phyloP scores from a whole-genome alignment of 495 filamentous ascomycete genomes.

The Xylaria castorea region DNA sequence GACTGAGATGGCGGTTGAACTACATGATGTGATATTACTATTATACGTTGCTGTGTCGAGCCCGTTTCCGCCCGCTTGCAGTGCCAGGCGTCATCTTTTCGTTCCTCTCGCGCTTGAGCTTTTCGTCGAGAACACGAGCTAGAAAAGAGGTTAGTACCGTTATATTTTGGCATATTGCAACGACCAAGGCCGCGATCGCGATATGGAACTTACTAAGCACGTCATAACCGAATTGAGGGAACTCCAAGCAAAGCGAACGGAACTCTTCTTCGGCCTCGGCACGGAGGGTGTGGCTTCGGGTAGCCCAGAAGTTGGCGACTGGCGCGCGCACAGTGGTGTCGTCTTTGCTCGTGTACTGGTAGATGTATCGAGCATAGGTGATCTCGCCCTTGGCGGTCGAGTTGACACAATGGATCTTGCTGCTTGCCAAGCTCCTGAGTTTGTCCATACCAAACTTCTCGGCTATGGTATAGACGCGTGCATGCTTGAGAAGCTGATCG shows the following conservation, averaged over 20 bases:
- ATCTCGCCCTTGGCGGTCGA: constrained; percentile 87
- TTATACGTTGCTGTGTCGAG: constrained; percentile 53
- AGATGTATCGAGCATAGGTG: constrained; percentile 88
- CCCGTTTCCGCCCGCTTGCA: constrained; percentile 57
- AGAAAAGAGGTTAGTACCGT: constrained; percentile 28
- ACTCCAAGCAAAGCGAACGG: constrained; percentile 81
- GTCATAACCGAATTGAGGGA: constrained; percentile 89
- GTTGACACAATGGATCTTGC: constrained; percentile 88
- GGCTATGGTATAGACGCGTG: constrained; percentile 85
- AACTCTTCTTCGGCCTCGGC: constrained; percentile 86
- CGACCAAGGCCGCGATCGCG: not conserved
- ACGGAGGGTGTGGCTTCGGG: constrained; percentile 76
- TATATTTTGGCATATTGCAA: constrained; percentile 11
- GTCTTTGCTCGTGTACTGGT: constrained; percentile 71
- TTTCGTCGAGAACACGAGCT: constrained; percentile 66
- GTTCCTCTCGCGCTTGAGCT: constrained; percentile 62
- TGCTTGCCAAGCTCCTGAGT: constrained; percentile 79
- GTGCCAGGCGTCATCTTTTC: constrained; percentile 58
- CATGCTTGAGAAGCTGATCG: constrained; percentile 81
- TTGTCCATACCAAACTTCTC: constrained; percentile 75
- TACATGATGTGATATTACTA: not conserved
- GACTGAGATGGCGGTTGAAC: not conserved
- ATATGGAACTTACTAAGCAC: constrained; percentile 66
- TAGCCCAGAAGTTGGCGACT: constrained; percentile 90
- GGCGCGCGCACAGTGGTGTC: constrained; percentile 80